Evolutionary conservation across 257 asterid genomes (phyloP).

Genomic region (Nicotiana paniculata): DNA sequence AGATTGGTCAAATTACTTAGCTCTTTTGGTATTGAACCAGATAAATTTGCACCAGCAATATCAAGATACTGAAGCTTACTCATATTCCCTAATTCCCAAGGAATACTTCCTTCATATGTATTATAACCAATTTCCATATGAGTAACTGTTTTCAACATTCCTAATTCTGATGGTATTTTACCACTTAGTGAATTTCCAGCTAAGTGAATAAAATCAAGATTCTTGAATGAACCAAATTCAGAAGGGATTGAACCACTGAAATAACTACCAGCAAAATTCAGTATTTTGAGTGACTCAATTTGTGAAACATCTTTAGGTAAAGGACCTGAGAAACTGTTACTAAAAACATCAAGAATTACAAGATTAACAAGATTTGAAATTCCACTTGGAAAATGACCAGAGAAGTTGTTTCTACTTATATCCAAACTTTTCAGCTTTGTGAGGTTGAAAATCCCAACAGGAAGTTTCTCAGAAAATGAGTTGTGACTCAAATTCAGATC

Average conservation of each 20-base stretch:
- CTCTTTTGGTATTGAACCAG: constrained; percentile 61
- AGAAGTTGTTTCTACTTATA: constrained; percentile 85
- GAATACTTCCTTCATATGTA: constrained; percentile 62
- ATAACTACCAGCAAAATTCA: constrained; percentile 97
- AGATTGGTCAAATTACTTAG: constrained; percentile 73
- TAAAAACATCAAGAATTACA: constrained; percentile 83
- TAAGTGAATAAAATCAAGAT: constrained; percentile 66
- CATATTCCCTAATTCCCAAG: constrained; percentile 86
- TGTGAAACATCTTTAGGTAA: constrained; percentile 58
- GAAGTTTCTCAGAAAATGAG: constrained; percentile 61
- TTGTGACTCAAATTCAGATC: constrained; percentile 73
- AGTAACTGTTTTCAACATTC: constrained; percentile 45
- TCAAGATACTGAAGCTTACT: constrained; percentile 75
- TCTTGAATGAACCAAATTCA: constrained; percentile 62
- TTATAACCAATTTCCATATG: constrained; percentile 99
- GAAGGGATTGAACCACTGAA: constrained; percentile 82
- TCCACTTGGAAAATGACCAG: constrained; percentile 85
- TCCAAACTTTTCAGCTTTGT: constrained; percentile 49
- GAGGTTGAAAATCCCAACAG: constrained; percentile 54
- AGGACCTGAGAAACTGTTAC: constrained; percentile 88
- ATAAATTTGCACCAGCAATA: constrained; percentile 80
- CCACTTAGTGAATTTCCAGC: constrained; percentile 84
- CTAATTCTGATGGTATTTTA: constrained; percentile 60
- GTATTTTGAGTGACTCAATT: constrained; percentile 40
- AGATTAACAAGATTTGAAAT: constrained; percentile 41